Base-by-base conservation (phyloP, 2,329 filamentous ascomycete species). In the Corniculantispora saksenae region DNA sequence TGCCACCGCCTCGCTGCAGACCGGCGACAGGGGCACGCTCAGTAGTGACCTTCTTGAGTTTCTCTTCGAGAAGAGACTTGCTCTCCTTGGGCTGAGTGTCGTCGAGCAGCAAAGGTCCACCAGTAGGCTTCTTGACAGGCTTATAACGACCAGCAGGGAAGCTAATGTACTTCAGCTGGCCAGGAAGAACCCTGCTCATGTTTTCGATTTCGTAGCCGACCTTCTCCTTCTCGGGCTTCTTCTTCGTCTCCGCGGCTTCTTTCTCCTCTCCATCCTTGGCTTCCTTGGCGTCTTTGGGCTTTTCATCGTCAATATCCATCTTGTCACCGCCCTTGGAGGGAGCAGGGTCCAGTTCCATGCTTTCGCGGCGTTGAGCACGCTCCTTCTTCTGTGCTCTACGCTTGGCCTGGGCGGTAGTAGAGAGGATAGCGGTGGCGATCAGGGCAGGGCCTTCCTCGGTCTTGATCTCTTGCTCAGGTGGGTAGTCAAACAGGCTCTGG, bases 401-500 rank as follows among this genome's bases (percentile, higher is more conserved):
- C 83, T 97, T 97, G 68, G 96, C 95, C 78, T 98, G 95, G 1
- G 94, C 94, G 2, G 95, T 99, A 4, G 96, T 99, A 2, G 94
- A 98, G 21, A 99, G 83, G 51, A 99, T 93, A 27, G 96, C 95
- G 12, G 95, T 97, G 70, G 96, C 95, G 70, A 99, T 92, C 78
- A 97, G 88, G 67, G 97, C 92, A 0, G 94, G 94, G 0, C 93
- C 93, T 76, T 98, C 94, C 74, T 98, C 94, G 0, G 92, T 81
- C 85, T 98, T 98, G 73, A 96, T 90, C 76, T 98, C 94, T 72
- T 96, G 92, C 79, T 98, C 94, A 1, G 95, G 96, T 40, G 95
- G 95, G 74, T 99, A 99, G 79, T 99, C 95, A 74, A 99, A 99
- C 71, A 97, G 86, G 77, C 94, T 98, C 61, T 94, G 94, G 66